Base-by-base conservation (phyloP, 176 grass and related monocot genomes). In the Avena atlantica region DNA sequence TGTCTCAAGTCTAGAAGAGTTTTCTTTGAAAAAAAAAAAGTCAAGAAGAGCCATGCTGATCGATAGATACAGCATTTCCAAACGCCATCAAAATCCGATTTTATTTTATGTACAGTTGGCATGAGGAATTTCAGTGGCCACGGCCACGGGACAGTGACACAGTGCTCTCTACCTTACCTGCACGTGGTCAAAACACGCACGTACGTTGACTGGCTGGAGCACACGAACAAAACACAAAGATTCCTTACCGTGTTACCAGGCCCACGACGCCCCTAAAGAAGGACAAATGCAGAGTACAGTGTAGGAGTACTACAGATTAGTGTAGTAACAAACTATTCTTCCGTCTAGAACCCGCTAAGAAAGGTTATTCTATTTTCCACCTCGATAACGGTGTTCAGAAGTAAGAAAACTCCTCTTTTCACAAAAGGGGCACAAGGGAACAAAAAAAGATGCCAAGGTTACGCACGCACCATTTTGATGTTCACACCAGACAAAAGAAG, bases 141-240 rank as follows among this genome's bases (percentile, higher is more conserved):
- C 36, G n/a, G 64, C 14, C 31, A 19, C 66, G 64, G 27, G 64
- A 36, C 14, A 16, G 14, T 55, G 52, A 12, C 9, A 40, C 58
- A 55, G 51, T 48, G 49, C 44, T 45, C 48, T 70, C 48, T 70
- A 64, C 61, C 21, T 25, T 63, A 63, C 44, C 4, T 15, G 37
- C 47, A 19, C 1, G n/a, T 40, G 25, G 70, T 86, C 79, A 86
- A 78, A 83, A 21, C 21, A 76, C 56, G 37, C 58, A 9, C 19
- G 76, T 78, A 9, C 19, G 76, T 78, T 59, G 87, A 84, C 64
- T 67, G 47, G 16, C 27, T 9, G 12, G 48, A 62, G 47, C 21
- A 74, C 29, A 65, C 4, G 31, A 48, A 53, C 52, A 9, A 4
- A 65, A 65, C 47, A 73, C 29, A 63, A 63, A 47, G 21, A 56